A percentile compares a stretch with the other conserved stretches of the same genome.
phyloP scores from a whole-genome alignment of 177 flowering plant species.

The Telopea speciosissima region DNA sequence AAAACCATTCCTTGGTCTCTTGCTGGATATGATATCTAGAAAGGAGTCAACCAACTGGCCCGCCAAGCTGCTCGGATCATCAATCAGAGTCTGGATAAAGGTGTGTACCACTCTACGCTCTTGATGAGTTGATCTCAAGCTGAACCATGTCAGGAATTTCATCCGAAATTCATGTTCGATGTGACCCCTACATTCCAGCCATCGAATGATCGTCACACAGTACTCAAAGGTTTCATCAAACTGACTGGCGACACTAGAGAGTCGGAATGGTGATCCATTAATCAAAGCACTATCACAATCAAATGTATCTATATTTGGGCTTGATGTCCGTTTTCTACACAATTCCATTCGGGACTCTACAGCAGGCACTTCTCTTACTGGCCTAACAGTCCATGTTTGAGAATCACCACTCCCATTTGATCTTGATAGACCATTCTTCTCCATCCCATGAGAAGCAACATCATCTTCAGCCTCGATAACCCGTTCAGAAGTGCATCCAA shows the following conservation, averaged over 20 bases:
- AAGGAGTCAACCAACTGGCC: constrained; percentile 89
- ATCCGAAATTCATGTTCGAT: constrained; percentile 74
- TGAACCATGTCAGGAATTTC: constrained; percentile 92
- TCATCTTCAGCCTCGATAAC: constrained; percentile 61
- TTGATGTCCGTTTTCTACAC: constrained; percentile 43
- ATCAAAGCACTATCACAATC: constrained; percentile 84
- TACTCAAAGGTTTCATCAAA: constrained; percentile 77
- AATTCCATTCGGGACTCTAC: constrained; percentile 45
- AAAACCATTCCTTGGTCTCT: constrained; percentile 64
- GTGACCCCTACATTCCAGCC: constrained; percentile 82
- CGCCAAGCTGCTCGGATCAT: constrained; percentile 93
- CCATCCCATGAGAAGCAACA: constrained; percentile 47
- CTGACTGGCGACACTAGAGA: constrained; percentile 32
- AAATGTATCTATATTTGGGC: constrained; percentile 46
- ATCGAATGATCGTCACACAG: constrained; percentile 83
- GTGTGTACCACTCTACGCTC: constrained; percentile 89
- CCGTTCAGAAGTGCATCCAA: constrained; percentile 46
- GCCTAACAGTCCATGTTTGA: constrained; percentile 37
- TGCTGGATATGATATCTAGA: constrained; percentile 61
- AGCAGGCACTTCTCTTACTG: constrained; percentile 44
- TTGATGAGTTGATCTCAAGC: constrained; percentile 79
- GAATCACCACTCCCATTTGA: constrained; percentile 76
- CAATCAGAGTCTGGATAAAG: constrained; percentile 67
- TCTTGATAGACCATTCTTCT: too few relatives aligned
- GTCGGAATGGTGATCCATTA: constrained; percentile 53